Evolutionary conservation across 495 filamentous ascomycete genomes (phyloP).

Genomic region (Viridothelium virens): DNA sequence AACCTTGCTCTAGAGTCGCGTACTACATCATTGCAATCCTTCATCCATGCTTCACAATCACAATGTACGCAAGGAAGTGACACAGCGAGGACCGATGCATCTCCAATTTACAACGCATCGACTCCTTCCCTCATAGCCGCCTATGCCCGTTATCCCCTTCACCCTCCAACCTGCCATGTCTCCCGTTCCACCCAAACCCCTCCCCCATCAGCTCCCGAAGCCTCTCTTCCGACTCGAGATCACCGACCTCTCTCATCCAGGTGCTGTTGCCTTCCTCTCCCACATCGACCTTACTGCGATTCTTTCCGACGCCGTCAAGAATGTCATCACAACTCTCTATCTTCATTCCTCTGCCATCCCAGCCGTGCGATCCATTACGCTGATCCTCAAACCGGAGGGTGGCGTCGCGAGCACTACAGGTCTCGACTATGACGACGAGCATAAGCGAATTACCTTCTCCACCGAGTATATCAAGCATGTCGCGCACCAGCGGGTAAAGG

Average conservation of each 20-base stretch:
- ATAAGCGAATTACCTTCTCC: conserved; percentile 92
- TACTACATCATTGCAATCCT: too few species aligned
- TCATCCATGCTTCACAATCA: too few species aligned
- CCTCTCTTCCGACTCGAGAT: conserved; percentile 29
- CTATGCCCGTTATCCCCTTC: conserved; percentile 22
- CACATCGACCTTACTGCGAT: conserved; percentile 37
- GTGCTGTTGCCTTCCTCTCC: conserved; percentile 29
- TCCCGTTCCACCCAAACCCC: conserved; percentile 19
- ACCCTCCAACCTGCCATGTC: conserved; percentile 21
- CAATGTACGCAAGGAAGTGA: too few species aligned
- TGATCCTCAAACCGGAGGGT: conserved; percentile 69
- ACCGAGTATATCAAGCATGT: conserved; percentile 59
- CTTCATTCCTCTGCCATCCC: conserved; percentile 40
- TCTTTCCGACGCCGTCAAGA: conserved; percentile 52
- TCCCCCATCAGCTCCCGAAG: conserved; percentile 19
- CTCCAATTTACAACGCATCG: too few species aligned
- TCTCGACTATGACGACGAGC: conserved; percentile 70
- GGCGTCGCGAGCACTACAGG: conserved; percentile 89
- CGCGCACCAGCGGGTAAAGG: conserved; percentile 28
- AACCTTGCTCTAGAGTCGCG: too few species aligned
- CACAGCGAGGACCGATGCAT: too few species aligned
- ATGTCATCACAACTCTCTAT: conserved; percentile 61
- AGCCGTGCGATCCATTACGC: conserved; percentile 67
- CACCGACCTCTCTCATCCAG: conserved; percentile 27
- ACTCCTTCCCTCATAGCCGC: neutral